Base-by-base conservation (phyloP, 106 monocot species). In the Dendrobium catenatum region DNA sequence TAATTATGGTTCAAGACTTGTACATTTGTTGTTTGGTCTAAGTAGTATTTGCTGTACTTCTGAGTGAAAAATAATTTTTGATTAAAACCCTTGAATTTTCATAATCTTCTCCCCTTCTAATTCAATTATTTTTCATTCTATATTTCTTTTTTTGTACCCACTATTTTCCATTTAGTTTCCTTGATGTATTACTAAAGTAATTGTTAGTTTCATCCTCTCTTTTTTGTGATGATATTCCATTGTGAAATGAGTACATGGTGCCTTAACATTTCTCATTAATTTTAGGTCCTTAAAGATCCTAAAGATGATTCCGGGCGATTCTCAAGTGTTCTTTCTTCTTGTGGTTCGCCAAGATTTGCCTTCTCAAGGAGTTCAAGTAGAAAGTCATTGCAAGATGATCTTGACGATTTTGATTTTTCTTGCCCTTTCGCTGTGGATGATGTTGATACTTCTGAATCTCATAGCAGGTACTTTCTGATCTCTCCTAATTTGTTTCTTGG, bases 391-490 rank as follows among this genome's bases (percentile, higher is more conserved):
- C 89, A 86, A 80, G 98, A 99, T 80, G 91, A 95, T 84, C 88
- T 86, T 77, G 99, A 99, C 51, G 95, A 94, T 78, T 46, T 81
- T 27, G 96, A 88, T 72, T 88, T 89, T 47, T 89, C 84, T 76
- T 95, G 82, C 66, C 95, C 91, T 46, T 99, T 99, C 89, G 95
- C 90, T 58, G 91, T 99, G 42, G 99, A 99, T 85, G 93, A 99
- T 81, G 85, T 99, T 78, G 95, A 93, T 86, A 79, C 86, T 41
- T 82, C 93, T 46, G 90, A 91, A 81, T 89, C 91, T 24, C 95
- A 90, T 78, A 81, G 76, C 68, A 88, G 98, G 98, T 99, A 88
- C 49, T 79, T 75, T 55, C 41, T 73, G 1, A 73, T 43, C 43
- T 6, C 2, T 74, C 29, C 20, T 74, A 31, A 29, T 4, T 20